Conservation (phyloP, 1,284 basidiomycete genomes). For the Afroboletus lepidellus region DNA sequence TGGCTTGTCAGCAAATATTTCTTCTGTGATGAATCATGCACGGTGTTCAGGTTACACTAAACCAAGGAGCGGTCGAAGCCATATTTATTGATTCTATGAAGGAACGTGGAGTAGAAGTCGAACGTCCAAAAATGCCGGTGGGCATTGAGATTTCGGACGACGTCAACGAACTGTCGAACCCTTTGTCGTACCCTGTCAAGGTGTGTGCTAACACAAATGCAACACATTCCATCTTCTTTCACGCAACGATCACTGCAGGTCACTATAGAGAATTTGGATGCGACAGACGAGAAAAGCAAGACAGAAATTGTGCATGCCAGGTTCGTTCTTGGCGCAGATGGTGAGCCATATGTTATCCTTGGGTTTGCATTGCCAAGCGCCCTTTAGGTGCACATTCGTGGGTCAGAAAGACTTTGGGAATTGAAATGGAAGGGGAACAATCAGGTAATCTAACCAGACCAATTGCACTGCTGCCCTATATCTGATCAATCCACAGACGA, state of each 20-base stretch:
- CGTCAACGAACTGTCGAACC: neutral
- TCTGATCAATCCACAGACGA: conserved; percentile 43
- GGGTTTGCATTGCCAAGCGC: conserved; percentile 2
- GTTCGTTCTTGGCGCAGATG: conserved; percentile 65
- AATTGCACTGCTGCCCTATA: neutral
- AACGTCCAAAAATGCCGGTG: neutral
- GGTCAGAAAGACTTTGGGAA: neutral
- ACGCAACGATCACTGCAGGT: conserved; percentile 1
- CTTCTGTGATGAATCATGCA: too few relatives aligned
- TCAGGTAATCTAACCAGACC: neutral
- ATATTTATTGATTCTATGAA: neutral
- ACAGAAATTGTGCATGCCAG: conserved; percentile 39
- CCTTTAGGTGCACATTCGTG: neutral
- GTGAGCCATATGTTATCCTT: conserved; percentile 24
- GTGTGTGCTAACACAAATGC: neutral
- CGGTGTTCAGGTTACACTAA: neutral
- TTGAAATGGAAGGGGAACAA: neutral
- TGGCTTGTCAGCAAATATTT: too few relatives aligned
- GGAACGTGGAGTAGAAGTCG: neutral
- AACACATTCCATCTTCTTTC: too few relatives aligned
- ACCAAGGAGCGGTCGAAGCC: neutral
- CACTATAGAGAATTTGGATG: conserved; percentile 21
- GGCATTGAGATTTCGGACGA: neutral
- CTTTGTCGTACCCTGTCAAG: neutral
- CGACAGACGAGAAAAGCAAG: conserved; percentile 22